phyloP scores from a whole-genome alignment of 2,329 filamentous ascomycete species.

The Neonectria sp. region DNA sequence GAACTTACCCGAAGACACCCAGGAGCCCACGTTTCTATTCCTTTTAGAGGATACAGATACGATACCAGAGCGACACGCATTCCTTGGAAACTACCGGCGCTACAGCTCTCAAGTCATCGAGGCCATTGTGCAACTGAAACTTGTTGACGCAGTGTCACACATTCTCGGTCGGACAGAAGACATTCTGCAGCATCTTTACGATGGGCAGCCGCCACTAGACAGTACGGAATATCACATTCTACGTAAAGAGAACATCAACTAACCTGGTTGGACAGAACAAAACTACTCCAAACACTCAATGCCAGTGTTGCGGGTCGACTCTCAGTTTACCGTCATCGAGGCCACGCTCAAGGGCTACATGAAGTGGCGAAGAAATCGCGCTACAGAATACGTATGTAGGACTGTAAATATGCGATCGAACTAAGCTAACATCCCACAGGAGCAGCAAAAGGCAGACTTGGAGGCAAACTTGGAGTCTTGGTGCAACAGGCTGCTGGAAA shows the following conservation, averaged over 20 bases:
- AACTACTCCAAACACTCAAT: conserved; percentile 79
- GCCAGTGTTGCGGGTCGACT: conserved; percentile 85
- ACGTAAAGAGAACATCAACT: background rate
- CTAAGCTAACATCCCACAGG: conserved; percentile 48
- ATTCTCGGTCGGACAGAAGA: conserved; percentile 86
- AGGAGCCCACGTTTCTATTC: conserved; percentile 85
- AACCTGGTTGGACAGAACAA: conserved; percentile 56
- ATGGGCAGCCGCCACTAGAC: conserved; percentile 76
- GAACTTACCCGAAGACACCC: conserved; percentile 83
- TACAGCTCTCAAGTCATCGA: conserved; percentile 93
- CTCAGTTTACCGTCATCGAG: conserved; percentile 91
- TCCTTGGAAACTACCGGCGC: conserved; percentile 93
- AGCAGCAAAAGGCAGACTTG: conserved; percentile 69
- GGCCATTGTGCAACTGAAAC: conserved; percentile 84
- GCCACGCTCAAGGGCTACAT: conserved; percentile 90
- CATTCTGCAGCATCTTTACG: conserved; percentile 82
- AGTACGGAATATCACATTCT: conserved; percentile 59
- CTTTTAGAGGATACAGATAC: conserved; percentile 96
- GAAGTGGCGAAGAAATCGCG: conserved; percentile 74
- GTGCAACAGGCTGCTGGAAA: conserved; percentile 79
- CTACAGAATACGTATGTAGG: conserved; percentile 49
- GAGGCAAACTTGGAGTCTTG: conserved; percentile 78
- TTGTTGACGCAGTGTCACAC: conserved; percentile 88
- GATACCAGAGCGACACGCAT: conserved; percentile 92
- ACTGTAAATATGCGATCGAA: background rate